Evolutionary conservation across 2,329 filamentous ascomycete genomes (phyloP).

Genomic region (Fusarium sp.): DNA sequence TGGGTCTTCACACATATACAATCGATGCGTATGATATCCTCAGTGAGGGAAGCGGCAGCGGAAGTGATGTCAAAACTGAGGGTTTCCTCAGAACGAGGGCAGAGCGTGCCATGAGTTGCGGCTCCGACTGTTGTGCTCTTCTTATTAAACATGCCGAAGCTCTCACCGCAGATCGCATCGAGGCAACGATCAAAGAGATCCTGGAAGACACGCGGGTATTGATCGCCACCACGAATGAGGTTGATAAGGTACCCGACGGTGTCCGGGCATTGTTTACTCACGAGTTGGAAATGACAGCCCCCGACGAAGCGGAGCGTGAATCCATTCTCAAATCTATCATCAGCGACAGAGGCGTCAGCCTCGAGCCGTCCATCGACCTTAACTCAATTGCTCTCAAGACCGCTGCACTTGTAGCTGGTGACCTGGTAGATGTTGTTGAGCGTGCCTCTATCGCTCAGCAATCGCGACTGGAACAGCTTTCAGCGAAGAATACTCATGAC

Average conservation of each 20-base stretch:
- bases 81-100: constrained; percentile 88
- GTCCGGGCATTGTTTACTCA: constrained; percentile 94
- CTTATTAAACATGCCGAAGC: constrained; percentile 93
- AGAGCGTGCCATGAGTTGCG: constrained; percentile 90
- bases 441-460: constrained; percentile 84
- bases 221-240: constrained; percentile 93
- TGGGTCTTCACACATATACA: constrained; percentile 88
- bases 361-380: constrained; percentile 87
- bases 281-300: constrained; percentile 92
- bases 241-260: constrained; percentile 93
- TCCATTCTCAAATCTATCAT: constrained; percentile 86
- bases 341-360: constrained; percentile 78
- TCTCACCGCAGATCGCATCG: constrained; percentile 90
- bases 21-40: constrained; percentile 95
- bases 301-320: constrained; percentile 92
- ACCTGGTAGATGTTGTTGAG: constrained; percentile 94
- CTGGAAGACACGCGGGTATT: constrained; percentile 83
- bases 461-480: constrained; percentile 80
- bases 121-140: constrained; percentile 83
- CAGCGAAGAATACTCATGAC: constrained; percentile 59
- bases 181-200: constrained; percentile 85
- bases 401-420: constrained; percentile 92
- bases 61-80: constrained; percentile 93
- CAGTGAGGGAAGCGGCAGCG: constrained; percentile 85
- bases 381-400: constrained; percentile 92